A percentile compares a stretch with the other conserved stretches of the same genome.
phyloP scores from a whole-genome alignment of 2,329 filamentous ascomycete species.

The Aureobasidium musti region DNA sequence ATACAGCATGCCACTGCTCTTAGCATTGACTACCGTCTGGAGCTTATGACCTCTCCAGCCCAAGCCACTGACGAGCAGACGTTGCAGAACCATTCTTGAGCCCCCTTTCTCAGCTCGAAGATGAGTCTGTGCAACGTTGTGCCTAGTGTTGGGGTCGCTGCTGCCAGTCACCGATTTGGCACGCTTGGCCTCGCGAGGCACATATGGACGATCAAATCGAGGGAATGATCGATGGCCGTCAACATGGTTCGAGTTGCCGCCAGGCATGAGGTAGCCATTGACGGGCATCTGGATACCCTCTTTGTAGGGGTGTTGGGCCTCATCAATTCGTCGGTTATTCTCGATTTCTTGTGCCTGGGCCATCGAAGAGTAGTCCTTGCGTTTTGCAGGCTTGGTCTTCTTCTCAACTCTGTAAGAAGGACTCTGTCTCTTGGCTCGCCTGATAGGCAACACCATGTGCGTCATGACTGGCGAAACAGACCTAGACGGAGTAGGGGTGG shows the following conservation, averaged over 20 bases:
- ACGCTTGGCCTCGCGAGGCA: not conserved
- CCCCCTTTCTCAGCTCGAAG: slow-evolving; percentile 14
- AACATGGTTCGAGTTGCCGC: not conserved
- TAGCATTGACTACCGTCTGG: slow-evolving; percentile 12
- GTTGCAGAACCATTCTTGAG: slow-evolving; percentile 14
- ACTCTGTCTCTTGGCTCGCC: not conserved
- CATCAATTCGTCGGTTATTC: slow-evolving; percentile 4
- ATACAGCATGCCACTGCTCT: slow-evolving; percentile 22
- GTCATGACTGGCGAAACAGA: not conserved
- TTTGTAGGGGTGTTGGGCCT: not conserved
- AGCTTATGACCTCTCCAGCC: slow-evolving; percentile 8
- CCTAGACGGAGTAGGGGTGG: not conserved
- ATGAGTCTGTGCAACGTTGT: slow-evolving; percentile 21
- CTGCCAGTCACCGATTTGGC: not conserved
- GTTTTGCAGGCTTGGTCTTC: not conserved
- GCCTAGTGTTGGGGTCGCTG: not conserved
- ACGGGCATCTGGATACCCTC: not conserved
- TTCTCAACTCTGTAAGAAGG: slow-evolving; percentile 6
- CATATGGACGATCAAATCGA: not conserved
- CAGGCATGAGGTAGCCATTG: not conserved
- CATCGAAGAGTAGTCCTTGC: not conserved
- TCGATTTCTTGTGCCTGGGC: not conserved
- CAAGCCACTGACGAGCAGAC: not conserved
- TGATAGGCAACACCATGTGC: not conserved
- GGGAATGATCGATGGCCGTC: not conserved